These are phyloP conservation scores for Botryosphaeria dothidea DNA, from an alignment of 2,329 filamentous ascomycete species.

Conservation along the genomic window DNA sequence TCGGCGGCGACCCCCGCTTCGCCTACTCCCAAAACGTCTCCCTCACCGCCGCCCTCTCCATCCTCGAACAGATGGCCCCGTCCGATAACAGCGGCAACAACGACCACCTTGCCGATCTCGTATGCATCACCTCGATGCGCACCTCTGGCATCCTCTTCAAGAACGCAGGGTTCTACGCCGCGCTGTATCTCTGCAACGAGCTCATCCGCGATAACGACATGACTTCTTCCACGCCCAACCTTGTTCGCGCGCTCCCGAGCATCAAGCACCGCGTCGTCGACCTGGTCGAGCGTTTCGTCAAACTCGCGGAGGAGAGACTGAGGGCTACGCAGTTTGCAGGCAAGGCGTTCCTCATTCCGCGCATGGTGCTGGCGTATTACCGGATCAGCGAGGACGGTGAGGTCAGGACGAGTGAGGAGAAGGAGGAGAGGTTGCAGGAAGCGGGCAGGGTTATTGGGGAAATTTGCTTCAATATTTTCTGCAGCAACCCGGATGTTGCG, in stretches of 20 bases:
- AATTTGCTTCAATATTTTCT: constrained; percentile 10
- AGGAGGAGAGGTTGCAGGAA: background rate
- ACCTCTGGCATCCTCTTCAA: constrained; percentile 4
- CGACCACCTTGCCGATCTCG: background rate
- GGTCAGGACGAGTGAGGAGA: constrained; percentile 1
- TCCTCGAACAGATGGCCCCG: background rate
- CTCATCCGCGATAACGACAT: background rate
- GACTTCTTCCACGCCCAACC: background rate
- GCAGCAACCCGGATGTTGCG: constrained; percentile 12
- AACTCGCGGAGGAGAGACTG: constrained; percentile 7
- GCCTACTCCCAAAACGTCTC: constrained; percentile 7
- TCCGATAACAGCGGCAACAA: background rate
- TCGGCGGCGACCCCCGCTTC: background rate
- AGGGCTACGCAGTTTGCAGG: constrained; percentile 13
- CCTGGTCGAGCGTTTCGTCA: constrained; percentile 10
- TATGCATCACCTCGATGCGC: background rate
- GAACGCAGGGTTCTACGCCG: constrained; percentile 6
- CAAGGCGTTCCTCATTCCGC: constrained; percentile 15
- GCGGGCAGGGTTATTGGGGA: constrained; percentile 2
- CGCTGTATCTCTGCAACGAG: constrained; percentile 16
- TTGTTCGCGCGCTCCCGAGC: background rate
- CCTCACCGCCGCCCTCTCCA: constrained; percentile 1
- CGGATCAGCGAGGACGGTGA: background rate
- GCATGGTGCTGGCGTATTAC: constrained; percentile 14
- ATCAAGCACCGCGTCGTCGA: background rate